These are phyloP conservation scores for Malassezia brasiliensis DNA, from an alignment of 1,284 basidiomycete species.

Conservation along the genomic window DNA sequence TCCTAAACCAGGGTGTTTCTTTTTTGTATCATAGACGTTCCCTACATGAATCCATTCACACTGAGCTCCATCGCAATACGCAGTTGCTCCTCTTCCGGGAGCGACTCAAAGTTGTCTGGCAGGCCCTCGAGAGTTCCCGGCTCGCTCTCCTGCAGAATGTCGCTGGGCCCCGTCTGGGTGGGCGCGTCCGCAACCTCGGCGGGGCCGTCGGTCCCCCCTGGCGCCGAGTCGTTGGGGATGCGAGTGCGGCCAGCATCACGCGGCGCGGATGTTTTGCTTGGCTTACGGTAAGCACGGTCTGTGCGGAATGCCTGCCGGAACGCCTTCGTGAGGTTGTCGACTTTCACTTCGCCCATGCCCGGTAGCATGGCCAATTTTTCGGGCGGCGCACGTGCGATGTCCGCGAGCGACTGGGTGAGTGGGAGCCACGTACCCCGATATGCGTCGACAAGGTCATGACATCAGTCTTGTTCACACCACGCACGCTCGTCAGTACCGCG, in stretches of 20 bases:
- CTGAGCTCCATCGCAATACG: conserved; percentile 22
- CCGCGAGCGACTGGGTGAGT: conserved; percentile 50
- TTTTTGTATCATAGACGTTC: conserved; percentile 10
- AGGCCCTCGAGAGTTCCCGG: conserved; percentile 9
- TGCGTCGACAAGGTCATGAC: conserved; percentile 82
- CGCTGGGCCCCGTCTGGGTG: neutral
- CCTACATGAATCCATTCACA: conserved; percentile 2
- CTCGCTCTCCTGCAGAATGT: neutral
- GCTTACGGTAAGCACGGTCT: neutral
- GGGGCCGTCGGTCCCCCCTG: neutral
- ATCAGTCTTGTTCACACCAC: conserved; percentile 94
- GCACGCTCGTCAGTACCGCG: conserved; percentile 76
- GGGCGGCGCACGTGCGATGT: conserved; percentile 48
- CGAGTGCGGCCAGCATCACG: neutral
- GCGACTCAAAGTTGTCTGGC: conserved; percentile 22
- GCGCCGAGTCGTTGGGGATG: neutral
- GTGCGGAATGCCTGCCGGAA: conserved; percentile 52
- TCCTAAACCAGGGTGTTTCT: conserved; percentile 11
- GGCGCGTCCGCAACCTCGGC: neutral
- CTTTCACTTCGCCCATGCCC: conserved; percentile 89
- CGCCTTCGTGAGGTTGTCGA: conserved; percentile 56
- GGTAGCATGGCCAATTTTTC: conserved; percentile 73
- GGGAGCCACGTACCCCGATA: conserved; percentile 64
- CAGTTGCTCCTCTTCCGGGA: conserved; percentile 27
- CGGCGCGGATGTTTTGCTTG: neutral